Evolutionary conservation across 2,329 filamentous ascomycete species (phyloP), one percentile per base, ranked within the genome.

Genomic region (Truncatella angustata): DNA sequence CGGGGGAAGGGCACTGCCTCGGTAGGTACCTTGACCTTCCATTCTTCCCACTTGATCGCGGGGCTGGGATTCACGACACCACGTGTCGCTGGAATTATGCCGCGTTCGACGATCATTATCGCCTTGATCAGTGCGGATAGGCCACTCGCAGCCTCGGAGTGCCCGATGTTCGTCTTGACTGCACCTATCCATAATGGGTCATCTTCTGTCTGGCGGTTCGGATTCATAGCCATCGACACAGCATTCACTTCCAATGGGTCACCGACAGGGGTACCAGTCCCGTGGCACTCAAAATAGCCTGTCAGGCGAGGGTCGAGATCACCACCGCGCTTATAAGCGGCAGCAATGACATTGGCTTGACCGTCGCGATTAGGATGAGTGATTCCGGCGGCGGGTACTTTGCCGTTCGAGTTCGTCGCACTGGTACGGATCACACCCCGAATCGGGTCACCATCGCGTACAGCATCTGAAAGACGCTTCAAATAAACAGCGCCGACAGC

Each of bases 321-420:
- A 3, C 53, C 42, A 23, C 24, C 54, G 11, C 23, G 18, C 26
- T 50, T 28, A 35, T 61, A 62, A 10, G 58, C 59, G 5, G 48
- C 26, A 2, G 42, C 32, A 16, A 62, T 57, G 10, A 60, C 56
- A 4, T 42, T 39, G 10, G 34, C 58, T 23, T 63, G 60, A 2
- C 54, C 60, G 3, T 52, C 50, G 2, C 16, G n/a, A 52, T 62
- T 55, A 49, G 70, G 58, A 10, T 61, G 51, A 4, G 64, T 62
- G 11, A 68, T 64, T 18, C 60, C 57, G 1, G 44, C 34, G 3
- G 51, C 63, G 3, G 49, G 46, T 3, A 48, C 54, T 23, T 56
- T 54, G 4, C 63, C 62, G 32, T 63, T 61, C 11, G 58, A 53
- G 54, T 66, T 65, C 7, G 50, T 50, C 9, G 61, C 60, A 7